Base-by-base conservation (phyloP, 495 filamentous ascomycete species). In the Gamarada debralockiae region DNA sequence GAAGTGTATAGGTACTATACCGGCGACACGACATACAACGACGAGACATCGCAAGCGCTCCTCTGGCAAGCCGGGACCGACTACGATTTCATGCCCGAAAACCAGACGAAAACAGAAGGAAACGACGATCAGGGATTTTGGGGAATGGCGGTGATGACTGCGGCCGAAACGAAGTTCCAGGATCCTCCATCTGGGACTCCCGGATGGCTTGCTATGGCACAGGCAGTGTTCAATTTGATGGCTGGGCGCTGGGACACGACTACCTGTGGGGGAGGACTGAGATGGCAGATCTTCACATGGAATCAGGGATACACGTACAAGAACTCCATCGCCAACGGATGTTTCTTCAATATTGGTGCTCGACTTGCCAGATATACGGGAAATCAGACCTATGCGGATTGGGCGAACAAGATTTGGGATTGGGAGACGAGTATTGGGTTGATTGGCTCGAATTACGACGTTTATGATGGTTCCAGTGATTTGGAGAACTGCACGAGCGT, bases 1-100 rank as follows among this genome's bases (percentile, higher is more conserved):
- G 77, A 90, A 33, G 83, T 90, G 52, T 91, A 91, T 66, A 90
- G 86, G 85, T 83, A 76, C 60, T 84, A 86, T 56, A 96, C 91
- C 2, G 82, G 83, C 1, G 90, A 95, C 65, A 70, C 68, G 17
- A 74, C 75, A 10, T 95, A 88, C 70, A 89, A 90, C 68, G 72
- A 82, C 24, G 71, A 83, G 17, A 84, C 83, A 1, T 77, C 59
- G 3, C 80, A 90, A 55, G 90, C 76, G 0, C 61, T 96, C 48
- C 59, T 85, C 2, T 85, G 80, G 65, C 91, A 96, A 65, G 79
- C 76, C 14, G 85, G 86, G 12, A 74, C 78, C 12, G 74, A 84
- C 36, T 65, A 70, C 9, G 78, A 90, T 50, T 93, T 82, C 64
- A 89, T 91, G 86, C 88, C 91, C 0, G 67, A 70, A 10, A 95